Percentiles rank a stretch among this genome's conserved stretches.
Conservation (phyloP, 208 protist genomes). For the Zelonia costaricensis region DNA sequence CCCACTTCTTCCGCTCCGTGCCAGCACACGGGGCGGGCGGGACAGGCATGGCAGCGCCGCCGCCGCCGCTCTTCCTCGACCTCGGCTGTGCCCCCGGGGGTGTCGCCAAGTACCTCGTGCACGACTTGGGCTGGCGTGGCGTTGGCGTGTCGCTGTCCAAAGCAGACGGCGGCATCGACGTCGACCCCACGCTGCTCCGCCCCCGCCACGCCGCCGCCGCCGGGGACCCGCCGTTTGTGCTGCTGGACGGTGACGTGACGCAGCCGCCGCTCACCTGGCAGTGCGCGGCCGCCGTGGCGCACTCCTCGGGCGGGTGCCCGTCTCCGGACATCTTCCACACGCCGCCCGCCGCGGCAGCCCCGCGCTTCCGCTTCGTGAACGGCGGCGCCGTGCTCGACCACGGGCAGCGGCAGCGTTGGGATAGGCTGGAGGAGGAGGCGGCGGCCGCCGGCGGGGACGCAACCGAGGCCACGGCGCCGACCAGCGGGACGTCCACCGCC, state of each 20-base stretch:
- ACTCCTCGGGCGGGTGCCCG: not conserved
- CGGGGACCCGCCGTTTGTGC: slow-evolving; percentile 13
- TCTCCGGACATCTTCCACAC: not conserved
- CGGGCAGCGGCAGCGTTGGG: slow-evolving; percentile 52
- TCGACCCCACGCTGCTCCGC: slow-evolving; percentile 31
- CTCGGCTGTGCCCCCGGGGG: slow-evolving; percentile 75
- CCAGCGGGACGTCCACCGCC: not conserved
- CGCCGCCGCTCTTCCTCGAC: slow-evolving; percentile 58
- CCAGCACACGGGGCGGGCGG: not conserved
- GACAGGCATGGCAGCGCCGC: not conserved
- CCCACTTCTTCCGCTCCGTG: slow-evolving; percentile 12
- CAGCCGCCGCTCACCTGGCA: slow-evolving; percentile 21
- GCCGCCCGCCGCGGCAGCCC: not conserved
- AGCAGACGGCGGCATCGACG: slow-evolving; percentile 53
- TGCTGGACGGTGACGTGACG: slow-evolving; percentile 46
- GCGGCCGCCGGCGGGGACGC: not conserved
- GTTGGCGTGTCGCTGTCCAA: slow-evolving; percentile 65
- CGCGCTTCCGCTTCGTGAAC: slow-evolving; percentile 72
- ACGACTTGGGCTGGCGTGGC: slow-evolving; percentile 62
- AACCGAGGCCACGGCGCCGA: not conserved
- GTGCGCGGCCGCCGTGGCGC: not conserved
- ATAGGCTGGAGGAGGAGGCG: not conserved
- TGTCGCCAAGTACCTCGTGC: slow-evolving; percentile 63
- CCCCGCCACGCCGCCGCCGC: not conserved
- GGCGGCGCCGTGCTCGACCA: slow-evolving; percentile 80